A percentile compares a stretch with the other conserved stretches of the same genome.
phyloP scores from a whole-genome alignment of 257 asterid genomes.

The Solanum corneliomulleri region DNA sequence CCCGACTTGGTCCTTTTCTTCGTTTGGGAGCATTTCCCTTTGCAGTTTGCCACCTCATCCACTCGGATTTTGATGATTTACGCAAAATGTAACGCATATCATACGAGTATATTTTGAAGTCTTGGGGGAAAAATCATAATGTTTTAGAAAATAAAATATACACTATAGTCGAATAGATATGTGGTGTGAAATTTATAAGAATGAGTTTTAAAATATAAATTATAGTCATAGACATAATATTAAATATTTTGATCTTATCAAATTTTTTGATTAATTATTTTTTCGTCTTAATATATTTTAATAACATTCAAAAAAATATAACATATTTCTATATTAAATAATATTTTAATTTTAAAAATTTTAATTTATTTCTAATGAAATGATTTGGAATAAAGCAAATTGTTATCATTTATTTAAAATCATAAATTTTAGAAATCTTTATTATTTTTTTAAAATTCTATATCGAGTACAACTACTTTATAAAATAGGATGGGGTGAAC shows the following conservation, averaged over 20 bases:
- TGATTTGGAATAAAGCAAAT: accelerated
- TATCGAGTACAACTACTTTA: no score
- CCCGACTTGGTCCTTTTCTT: not conserved
- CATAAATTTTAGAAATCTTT: accelerated
- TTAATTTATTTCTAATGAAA: no score
- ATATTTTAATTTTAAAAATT: no score
- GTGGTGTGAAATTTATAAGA: not conserved
- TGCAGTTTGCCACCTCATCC: not conserved
- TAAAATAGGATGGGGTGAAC: no score
- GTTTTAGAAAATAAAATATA: not conserved
- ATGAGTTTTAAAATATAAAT: not conserved
- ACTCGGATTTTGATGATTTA: not conserved
- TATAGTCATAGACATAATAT: no score
- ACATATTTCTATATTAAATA: no score
- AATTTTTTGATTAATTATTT: not conserved
- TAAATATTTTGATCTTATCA: not conserved
- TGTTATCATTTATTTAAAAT: no score
- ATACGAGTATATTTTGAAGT: no score
- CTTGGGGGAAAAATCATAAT: not conserved
- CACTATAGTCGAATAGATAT: not conserved
- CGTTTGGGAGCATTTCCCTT: not conserved
- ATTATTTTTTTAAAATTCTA: no score
- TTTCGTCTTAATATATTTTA: no score
- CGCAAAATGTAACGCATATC: not conserved
- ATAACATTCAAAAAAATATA: no score